Evolutionary conservation across 1,139 yeast species (phyloP), one percentile per base, ranked within the genome.

Genomic region (Debaryomyces nepalensis): DNA sequence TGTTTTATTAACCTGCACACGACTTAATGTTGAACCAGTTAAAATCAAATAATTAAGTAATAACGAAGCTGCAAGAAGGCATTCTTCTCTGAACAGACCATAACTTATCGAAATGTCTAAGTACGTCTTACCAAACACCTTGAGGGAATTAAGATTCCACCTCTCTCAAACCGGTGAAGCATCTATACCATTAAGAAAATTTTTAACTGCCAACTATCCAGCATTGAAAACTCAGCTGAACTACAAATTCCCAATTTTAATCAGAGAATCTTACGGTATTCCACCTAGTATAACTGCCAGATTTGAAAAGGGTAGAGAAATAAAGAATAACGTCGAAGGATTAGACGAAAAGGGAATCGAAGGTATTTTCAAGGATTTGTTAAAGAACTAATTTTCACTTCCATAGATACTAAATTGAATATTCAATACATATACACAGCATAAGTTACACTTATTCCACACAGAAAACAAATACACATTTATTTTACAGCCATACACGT

Each of bases 131-230:
- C 87, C 91, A 33, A 69, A 71, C 46, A 78, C 87, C 20, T 76
- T 87, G 52, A 85, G 76, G 61, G 95, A 87, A 70, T 75, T 87
- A 58, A 79, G 95, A 64, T 85, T 87, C 66, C 88, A 86, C 58
- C 75, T 87, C 51, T 83, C 89, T 40, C 95, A 86, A 65, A 77
- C 87, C 21, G 87, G 88, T 24, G 81, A 81, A 50, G 81, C 88
- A 8, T 79, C 90, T 20, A 72, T 74, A 19, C 82, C 87, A 20
- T 73, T 84, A 56, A 77, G 87, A 63, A 66, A 77, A 31, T 87
- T 84, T 58, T 73, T 86, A 55, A 65, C 77, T 45, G 70, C 76
- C 47, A 73, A 82, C 63, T 87, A 86, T 63, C 79, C 84, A 15
- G 58, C 68, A 21, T 70, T 87, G 59, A 86, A 84, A 64, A 59